Conservation (phyloP, 1,284 basidiomycete species). For the Waitea zeae region DNA sequence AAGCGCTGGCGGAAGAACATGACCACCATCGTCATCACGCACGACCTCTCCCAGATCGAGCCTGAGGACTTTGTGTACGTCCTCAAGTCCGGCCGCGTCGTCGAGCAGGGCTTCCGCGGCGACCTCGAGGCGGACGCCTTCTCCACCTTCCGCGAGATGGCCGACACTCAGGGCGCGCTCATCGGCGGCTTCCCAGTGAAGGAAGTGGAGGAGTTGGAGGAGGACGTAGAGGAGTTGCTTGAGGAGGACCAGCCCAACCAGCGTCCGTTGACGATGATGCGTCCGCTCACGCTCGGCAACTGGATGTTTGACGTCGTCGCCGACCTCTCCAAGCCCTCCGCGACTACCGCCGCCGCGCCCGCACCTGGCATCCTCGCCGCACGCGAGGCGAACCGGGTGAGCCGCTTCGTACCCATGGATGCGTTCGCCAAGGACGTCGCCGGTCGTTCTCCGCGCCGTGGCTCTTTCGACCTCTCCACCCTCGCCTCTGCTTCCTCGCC, state of each 20-base stretch:
- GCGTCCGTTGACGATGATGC: conserved; percentile 17
- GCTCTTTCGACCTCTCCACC: conserved; percentile 49
- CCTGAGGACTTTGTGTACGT: conserved; percentile 82
- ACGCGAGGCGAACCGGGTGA: too few relatives aligned
- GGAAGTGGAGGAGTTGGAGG: conserved; percentile 21
- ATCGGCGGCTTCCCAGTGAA: conserved; percentile 25
- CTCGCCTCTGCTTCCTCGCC: conserved; percentile 25
- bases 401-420: conserved; percentile 11
- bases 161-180: conserved; percentile 24
- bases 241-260: conserved; percentile 15
- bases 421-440: conserved; percentile 13
- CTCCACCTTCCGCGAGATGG: conserved; percentile 44
- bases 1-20: conserved; percentile 67
- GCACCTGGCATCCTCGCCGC: too few relatives aligned
- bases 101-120: conserved; percentile 74
- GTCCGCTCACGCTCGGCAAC: conserved; percentile 28
- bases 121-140: conserved; percentile 48
- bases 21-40: conserved; percentile 94
- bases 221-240: conserved; percentile 13
- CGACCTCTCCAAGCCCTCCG: conserved; percentile 27
- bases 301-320: conserved; percentile 70
- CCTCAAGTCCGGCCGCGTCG: conserved; percentile 67
- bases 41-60: conserved; percentile 79
- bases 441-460: conserved; percentile 15
- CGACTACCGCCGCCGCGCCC: conserved; percentile 15